Base-by-base conservation (phyloP, 495 filamentous ascomycete species). In the Aspergillus diversus region DNA sequence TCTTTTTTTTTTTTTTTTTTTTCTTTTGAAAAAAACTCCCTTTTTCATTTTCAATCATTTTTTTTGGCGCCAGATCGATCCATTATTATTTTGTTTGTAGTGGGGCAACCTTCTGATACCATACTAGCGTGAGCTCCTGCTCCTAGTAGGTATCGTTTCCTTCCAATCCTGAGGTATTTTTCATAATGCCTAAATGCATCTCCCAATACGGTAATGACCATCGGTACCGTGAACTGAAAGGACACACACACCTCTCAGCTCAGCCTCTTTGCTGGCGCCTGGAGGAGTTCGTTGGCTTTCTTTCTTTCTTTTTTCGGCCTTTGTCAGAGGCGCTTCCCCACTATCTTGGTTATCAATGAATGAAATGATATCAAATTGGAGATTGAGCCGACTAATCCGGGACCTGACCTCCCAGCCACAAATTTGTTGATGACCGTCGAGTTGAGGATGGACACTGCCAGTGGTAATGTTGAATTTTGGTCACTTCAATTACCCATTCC, bases 31-130 rank as follows among this genome's bases (percentile, higher is more conserved):
- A 27, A 27, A 27, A 27, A 27, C 3, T 50, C 16, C 47, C 16
- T 27, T 17, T 50, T 17, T 50, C 16, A 21, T 50, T 27, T 17
- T 17, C 27, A 21, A 1, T 9, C 7, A 21, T 50, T 50, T 27
- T 50, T 21, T 11, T 27, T 12, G 39, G 21, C 16, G 9, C 16
- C 47, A 21, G 47, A 50, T 50, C 47, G 47, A 50, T 50, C 47
- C 47, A 50, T 50, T 50, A 50, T 50, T 31, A 16, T 13, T 43
- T 43, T 43, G 39, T 50, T 50, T 50, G 47, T n/a, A 17, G 47
- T 50, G 47, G 47, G 47, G n/a, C 47, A 12, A 27, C 16, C 27
- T 21, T 17, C 21, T 50, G 47, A 50, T 31, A 50, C 47, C 16
- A 1, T 27, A 50, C 47, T 27, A 50, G 47, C 47, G n/a, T 17